A percentile compares a stretch with the other conserved stretches of the same genome.
These are phyloP conservation scores for Benincasa hispida DNA, from an alignment of 306 rosid species.

Conservation along the genomic window DNA sequence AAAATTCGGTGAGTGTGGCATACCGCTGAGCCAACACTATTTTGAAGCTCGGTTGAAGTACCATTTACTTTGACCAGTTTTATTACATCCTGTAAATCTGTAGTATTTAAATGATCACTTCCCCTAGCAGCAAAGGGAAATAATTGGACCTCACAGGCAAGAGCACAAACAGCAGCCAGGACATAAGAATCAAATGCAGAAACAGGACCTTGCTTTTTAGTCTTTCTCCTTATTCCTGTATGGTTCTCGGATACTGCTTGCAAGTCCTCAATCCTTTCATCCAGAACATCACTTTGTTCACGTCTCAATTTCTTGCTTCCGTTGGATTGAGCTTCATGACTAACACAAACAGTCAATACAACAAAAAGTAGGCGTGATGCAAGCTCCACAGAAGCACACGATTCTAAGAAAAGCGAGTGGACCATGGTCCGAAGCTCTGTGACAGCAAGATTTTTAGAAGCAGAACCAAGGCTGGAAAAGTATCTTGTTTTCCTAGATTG, in stretches of 20 bases:
- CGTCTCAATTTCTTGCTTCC: slow-evolving; percentile 64
- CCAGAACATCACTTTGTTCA: slow-evolving; percentile 38
- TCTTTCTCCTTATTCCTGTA: slow-evolving; percentile 37
- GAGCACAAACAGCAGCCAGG: slow-evolving; percentile 94
- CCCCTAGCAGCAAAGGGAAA: slow-evolving; percentile 64
- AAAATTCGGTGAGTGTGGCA: slow-evolving; percentile 84
- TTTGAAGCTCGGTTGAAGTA: slow-evolving; percentile 41
- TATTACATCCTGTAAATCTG: slow-evolving; percentile 25
- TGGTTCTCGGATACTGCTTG: slow-evolving; percentile 36
- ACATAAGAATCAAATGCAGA: slow-evolving; percentile 98
- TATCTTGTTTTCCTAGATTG: slow-evolving; percentile 65
- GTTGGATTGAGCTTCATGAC: slow-evolving; percentile 80
- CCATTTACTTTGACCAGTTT: slow-evolving; percentile 51
- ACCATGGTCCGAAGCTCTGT: slow-evolving; percentile 98
- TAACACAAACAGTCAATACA: slow-evolving; percentile 88
- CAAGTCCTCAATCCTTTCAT: slow-evolving; percentile 40
- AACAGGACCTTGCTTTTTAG: slow-evolving; percentile 76
- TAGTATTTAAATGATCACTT: slow-evolving; percentile 30
- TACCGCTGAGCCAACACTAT: slow-evolving; percentile 64
- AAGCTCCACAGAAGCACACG: slow-evolving; percentile 89
- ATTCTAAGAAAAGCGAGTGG: slow-evolving; percentile 91
- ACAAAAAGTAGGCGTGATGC: slow-evolving; percentile 91
- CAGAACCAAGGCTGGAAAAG: slow-evolving; percentile 55
- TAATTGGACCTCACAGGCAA: slow-evolving; percentile 86
- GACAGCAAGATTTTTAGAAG: slow-evolving; percentile 88